Evolutionary conservation across 768 basidiomycete genomes (phyloP).

Genomic region (Podaxis pistillaris): DNA sequence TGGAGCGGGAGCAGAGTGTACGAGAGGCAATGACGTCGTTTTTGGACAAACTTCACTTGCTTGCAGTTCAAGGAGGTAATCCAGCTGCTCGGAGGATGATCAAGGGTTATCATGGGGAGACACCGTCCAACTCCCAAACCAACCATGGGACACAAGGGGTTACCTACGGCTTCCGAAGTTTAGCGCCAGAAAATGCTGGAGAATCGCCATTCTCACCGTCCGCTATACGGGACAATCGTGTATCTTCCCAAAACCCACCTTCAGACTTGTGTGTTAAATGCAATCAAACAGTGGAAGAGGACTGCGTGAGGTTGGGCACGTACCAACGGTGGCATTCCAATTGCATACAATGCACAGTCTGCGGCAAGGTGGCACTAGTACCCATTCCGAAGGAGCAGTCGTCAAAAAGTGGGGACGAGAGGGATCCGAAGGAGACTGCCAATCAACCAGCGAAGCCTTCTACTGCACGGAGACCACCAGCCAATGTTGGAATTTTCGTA

Average conservation of each 20-base stretch:
- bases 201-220: conserved; percentile 68
- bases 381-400: conserved; percentile 53
- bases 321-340: conserved; percentile 96
- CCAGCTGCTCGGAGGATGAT: conserved; percentile 75
- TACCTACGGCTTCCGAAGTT: conserved; percentile 89
- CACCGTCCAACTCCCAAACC: conserved; percentile 36
- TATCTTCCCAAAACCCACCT: conserved; percentile 62
- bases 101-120: conserved; percentile 71
- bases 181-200: conserved; percentile 89
- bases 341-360: conserved; percentile 82
- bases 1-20: conserved; percentile 87
- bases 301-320: conserved; percentile 93
- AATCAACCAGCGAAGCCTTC: conserved; percentile 58
- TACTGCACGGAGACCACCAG: conserved; percentile 70
- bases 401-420: conserved; percentile 53
- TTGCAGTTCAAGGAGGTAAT: conserved; percentile 84
- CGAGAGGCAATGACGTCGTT: conserved; percentile 85
- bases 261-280: conserved; percentile 93
- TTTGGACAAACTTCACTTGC: conserved; percentile 88
- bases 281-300: conserved; percentile 90
- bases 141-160: conserved; percentile 84
- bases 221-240: conserved; percentile 35
- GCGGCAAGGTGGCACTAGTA: conserved; percentile 74
- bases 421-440: conserved; percentile 35
- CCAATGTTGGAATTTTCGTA: conserved; percentile 75